Conservation (phyloP, 2,329 filamentous ascomycete genomes). For the Onygenales sp. region DNA sequence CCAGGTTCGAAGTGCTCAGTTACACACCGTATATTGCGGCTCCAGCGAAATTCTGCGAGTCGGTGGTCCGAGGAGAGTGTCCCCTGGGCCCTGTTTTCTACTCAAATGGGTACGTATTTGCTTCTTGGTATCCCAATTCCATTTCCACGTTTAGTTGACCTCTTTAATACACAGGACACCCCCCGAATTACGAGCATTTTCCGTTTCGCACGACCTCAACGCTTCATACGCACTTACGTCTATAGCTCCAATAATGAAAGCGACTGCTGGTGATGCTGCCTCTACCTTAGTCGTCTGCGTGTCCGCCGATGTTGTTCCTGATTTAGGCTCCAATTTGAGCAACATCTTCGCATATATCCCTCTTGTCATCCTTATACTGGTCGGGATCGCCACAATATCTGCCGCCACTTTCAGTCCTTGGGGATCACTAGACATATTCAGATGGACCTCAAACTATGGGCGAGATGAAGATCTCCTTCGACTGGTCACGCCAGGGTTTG, state of each 20-base stretch:
- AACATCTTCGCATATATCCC: conserved; percentile 67
- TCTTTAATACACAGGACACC: conserved; percentile 26
- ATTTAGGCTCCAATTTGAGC: conserved; percentile 60
- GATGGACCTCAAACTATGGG: conserved; percentile 97
- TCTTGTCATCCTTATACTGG: conserved; percentile 65
- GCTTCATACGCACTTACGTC: conserved; percentile 84
- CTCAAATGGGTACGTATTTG: conserved; percentile 37
- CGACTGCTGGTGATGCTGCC: conserved; percentile 62
- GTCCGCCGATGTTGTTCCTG: conserved; percentile 72
- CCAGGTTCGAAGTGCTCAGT: conserved; percentile 62
- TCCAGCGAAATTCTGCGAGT: conserved; percentile 56
- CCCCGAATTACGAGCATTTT: conserved; percentile 57
- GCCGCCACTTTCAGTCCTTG: conserved; percentile 87
- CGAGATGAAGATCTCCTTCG: conserved; percentile 85
- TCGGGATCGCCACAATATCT: conserved; percentile 71
- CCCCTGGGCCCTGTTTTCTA: conserved; percentile 67
- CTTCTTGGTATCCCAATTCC: background rate
- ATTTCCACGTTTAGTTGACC: background rate
- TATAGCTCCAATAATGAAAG: conserved; percentile 60
- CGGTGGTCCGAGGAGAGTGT: conserved; percentile 53
- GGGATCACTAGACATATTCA: conserved; percentile 82
- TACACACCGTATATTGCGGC: conserved; percentile 57
- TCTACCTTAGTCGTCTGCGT: conserved; percentile 67
- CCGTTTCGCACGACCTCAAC: conserved; percentile 61
- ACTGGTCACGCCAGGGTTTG: conserved; percentile 89